Evolutionary conservation across 2,329 filamentous ascomycete species (phyloP).

Genomic region (Penicillium sp.): DNA sequence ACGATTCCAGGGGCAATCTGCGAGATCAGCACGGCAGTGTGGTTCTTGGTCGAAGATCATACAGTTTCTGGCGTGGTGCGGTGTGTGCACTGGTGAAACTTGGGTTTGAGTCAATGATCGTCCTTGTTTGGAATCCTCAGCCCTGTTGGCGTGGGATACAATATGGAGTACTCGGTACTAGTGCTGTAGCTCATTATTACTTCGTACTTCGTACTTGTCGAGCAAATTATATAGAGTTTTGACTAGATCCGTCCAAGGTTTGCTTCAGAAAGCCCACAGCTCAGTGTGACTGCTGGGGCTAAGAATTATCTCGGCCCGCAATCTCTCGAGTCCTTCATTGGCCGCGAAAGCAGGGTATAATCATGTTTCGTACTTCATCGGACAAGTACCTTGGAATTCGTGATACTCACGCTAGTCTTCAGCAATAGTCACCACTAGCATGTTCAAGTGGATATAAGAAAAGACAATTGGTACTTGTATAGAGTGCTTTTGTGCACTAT

Average conservation of each 20-base stretch:
- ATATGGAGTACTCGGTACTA: too few relatives aligned
- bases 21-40: not conserved
- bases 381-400: too few relatives aligned
- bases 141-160: not conserved
- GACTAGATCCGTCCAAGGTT: not conserved
- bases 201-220: too few relatives aligned
- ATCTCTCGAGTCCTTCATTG: not conserved
- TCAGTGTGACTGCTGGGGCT: too few relatives aligned
- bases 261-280: too few relatives aligned
- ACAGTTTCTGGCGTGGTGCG: not conserved
- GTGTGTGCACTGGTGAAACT: not conserved
- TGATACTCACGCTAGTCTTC: too few relatives aligned
- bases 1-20: not conserved
- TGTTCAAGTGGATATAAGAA: not conserved
- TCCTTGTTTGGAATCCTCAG: not conserved
- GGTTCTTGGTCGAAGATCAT: not conserved
- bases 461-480: not conserved
- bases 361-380: not conserved
- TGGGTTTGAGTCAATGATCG: not conserved
- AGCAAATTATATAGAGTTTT: not conserved
- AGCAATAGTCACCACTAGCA: not conserved
- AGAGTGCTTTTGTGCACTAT: not conserved
- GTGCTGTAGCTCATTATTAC: too few relatives aligned
- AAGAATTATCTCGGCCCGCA: not conserved
- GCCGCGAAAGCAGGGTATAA: not conserved